Evolutionary conservation across 345 rosid species (phyloP).

Genomic region (Camelina laxa): DNA sequence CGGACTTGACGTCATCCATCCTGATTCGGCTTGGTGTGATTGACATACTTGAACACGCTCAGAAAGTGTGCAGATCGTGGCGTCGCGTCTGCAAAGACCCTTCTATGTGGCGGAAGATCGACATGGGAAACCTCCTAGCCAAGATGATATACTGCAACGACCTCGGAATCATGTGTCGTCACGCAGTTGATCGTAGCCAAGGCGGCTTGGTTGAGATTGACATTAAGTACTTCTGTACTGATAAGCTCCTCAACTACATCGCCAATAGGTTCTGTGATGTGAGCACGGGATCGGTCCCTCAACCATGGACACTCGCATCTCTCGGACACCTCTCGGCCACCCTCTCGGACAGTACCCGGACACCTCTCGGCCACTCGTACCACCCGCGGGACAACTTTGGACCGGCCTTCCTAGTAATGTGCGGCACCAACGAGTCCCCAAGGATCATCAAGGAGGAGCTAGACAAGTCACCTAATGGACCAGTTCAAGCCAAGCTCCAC

Average conservation of each 20-base stretch:
- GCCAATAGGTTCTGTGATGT: too few relatives aligned
- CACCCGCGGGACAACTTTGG: too few relatives aligned
- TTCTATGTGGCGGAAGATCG: conserved; percentile 35
- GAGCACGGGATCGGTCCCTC: too few relatives aligned
- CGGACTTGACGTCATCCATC: not conserved
- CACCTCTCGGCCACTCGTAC: too few relatives aligned
- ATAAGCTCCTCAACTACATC: conserved; percentile 54
- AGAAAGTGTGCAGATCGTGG: not conserved
- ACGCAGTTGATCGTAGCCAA: conserved; percentile 62
- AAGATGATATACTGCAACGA: not conserved
- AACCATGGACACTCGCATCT: too few relatives aligned
- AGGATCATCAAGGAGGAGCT: too few relatives aligned
- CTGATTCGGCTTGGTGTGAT: not conserved
- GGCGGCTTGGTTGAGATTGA: conserved; percentile 53
- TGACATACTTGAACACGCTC: not conserved
- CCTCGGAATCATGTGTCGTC: conserved; percentile 45
- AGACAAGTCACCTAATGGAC: too few relatives aligned
- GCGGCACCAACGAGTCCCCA: too few relatives aligned
- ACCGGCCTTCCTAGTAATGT: too few relatives aligned
- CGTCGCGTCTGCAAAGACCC: not conserved
- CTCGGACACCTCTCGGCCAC: too few relatives aligned
- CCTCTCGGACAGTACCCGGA: too few relatives aligned
- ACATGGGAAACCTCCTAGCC: conserved; percentile 33
- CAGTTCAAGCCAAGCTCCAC: too few relatives aligned
- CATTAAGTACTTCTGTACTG: conserved; percentile 46